These are phyloP conservation scores for Picochlorum sp. DNA, from an alignment of 139 green algal species.

Conservation along the genomic window DNA sequence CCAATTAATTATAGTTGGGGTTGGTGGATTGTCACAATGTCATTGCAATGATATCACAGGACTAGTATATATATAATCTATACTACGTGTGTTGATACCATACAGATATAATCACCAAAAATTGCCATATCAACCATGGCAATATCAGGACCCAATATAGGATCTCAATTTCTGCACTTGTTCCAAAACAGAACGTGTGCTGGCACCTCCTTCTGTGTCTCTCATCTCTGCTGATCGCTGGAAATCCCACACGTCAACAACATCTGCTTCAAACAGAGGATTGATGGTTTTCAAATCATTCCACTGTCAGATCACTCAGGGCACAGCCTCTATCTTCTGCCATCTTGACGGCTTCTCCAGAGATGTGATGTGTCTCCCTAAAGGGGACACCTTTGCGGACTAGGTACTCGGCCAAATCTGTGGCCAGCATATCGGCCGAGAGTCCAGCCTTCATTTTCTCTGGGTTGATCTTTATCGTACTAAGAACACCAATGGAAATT, in stretches of 20 bases:
- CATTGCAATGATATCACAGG: too few relatives aligned
- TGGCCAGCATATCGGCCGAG: slow-evolving; percentile 93
- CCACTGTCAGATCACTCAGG: slow-evolving; percentile 64
- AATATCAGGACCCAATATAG: slow-evolving; percentile 37
- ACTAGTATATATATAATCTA: too few relatives aligned
- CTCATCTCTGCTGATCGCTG: slow-evolving; percentile 73
- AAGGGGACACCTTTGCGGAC: slow-evolving; percentile 95
- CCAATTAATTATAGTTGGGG: too few relatives aligned
- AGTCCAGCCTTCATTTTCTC: slow-evolving; percentile 80
- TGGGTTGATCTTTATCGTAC: slow-evolving; percentile 78
- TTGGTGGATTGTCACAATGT: too few relatives aligned
- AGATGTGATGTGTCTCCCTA: slow-evolving; percentile 93
- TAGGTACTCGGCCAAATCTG: slow-evolving; percentile 98
- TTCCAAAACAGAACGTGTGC: slow-evolving; percentile 75
- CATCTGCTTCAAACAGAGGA: slow-evolving; percentile 82
- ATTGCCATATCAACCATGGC: background rate
- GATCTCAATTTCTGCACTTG: slow-evolving; percentile 68
- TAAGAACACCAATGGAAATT: slow-evolving; percentile 88
- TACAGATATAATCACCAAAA: background rate
- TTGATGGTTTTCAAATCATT: slow-evolving; percentile 75
- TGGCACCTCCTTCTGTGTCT: slow-evolving; percentile 88
- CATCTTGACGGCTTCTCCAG: slow-evolving; percentile 83
- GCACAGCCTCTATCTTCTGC: slow-evolving; percentile 68
- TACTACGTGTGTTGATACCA: background rate
- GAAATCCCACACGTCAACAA: slow-evolving; percentile 80